Conservation (phyloP, 345 rosid species). For the Dipteronia dyeriana region DNA sequence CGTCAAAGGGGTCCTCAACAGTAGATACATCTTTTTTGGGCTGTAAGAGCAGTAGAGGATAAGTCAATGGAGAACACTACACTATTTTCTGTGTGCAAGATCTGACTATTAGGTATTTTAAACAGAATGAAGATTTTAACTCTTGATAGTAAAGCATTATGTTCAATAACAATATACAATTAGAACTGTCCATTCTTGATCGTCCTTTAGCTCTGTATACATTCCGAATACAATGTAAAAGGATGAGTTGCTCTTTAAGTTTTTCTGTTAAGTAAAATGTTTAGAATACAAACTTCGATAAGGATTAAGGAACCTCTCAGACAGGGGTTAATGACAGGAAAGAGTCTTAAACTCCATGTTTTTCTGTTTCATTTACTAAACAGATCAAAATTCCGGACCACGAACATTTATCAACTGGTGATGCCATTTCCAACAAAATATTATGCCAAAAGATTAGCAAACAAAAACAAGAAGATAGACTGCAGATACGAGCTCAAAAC, state of each 20-base stretch:
- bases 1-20: slow-evolving; percentile 93
- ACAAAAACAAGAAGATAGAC: background rate
- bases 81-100: background rate
- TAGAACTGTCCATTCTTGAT: background rate
- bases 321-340: background rate
- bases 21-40: slow-evolving; percentile 78
- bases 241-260: background rate
- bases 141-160: background rate
- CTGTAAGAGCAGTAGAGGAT: slow-evolving; percentile 38
- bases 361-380: background rate
- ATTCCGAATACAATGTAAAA: background rate
- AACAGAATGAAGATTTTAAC: background rate
- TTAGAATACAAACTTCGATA: background rate
- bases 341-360: background rate
- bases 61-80: slow-evolving; percentile 9
- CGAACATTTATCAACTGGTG: background rate
- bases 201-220: background rate
- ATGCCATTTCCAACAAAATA: background rate
- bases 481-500: background rate
- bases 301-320: background rate
- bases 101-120: background rate
- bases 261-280: background rate
- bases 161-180: background rate
- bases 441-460: background rate
- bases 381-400: background rate